Conservation (phyloP, 768 basidiomycete genomes). For the Suillus subluteus region DNA sequence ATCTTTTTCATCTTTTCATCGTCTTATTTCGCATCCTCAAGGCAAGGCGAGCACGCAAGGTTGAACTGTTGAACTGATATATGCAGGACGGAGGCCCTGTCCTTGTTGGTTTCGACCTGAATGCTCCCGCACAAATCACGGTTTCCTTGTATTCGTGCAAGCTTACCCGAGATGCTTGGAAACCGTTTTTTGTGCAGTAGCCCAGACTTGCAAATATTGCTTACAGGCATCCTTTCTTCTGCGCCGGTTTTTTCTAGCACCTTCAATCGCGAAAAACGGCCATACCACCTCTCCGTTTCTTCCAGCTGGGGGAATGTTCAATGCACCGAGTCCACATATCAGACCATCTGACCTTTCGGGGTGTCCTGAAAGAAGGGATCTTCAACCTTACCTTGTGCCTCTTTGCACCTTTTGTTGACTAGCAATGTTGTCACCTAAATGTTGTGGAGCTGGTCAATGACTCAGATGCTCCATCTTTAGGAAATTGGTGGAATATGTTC, state of each 20-base stretch:
- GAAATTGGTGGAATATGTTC: slow-evolving; percentile 37
- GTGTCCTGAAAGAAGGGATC: slow-evolving; percentile 36
- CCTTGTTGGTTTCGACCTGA: background rate
- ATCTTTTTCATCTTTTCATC: too few species aligned
- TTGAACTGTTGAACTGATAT: background rate
- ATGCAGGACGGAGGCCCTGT: background rate
- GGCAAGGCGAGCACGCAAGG: background rate
- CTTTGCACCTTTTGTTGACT: slow-evolving; percentile 39
- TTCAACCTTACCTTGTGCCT: slow-evolving; percentile 36
- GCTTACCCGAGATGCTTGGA: background rate
- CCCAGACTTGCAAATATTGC: background rate
- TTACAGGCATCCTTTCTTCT: background rate
- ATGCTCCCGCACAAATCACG: background rate
- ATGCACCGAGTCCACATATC: slow-evolving; percentile 39
- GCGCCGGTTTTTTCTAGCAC: background rate
- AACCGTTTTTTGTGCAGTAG: background rate
- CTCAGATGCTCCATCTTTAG: slow-evolving; percentile 27
- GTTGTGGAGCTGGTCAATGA: slow-evolving; percentile 33
- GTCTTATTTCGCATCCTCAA: too few species aligned
- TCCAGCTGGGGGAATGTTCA: slow-evolving; percentile 31
- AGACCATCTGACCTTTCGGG: slow-evolving; percentile 30
- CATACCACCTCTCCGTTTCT: slow-evolving; percentile 38
- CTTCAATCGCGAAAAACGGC: slow-evolving; percentile 23
- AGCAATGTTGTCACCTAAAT: slow-evolving; percentile 37
- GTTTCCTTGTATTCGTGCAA: background rate